Evolutionary conservation across 2,329 filamentous ascomycete species (phyloP).

Genomic region (Sodiomyces alkalinus): DNA sequence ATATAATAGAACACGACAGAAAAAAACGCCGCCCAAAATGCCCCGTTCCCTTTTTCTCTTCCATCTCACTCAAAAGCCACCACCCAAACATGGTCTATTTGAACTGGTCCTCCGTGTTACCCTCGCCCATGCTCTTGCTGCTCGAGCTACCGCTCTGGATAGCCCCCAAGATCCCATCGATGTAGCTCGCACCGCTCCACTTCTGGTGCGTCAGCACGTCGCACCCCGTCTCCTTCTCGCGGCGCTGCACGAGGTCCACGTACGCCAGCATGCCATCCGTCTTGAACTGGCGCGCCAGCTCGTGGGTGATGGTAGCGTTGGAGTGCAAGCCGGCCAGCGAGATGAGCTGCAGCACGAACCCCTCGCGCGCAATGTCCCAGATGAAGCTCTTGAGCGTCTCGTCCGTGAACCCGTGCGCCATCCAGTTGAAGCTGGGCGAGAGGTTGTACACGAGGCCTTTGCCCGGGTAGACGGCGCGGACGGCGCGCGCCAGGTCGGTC

Average conservation of each 20-base stretch:
- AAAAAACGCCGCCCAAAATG: constrained; percentile 7
- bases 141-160: constrained; percentile 86
- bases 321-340: constrained; percentile 52
- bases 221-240: constrained; percentile 80
- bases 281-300: constrained; percentile 73
- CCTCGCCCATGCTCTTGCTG: constrained; percentile 87
- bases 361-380: constrained; percentile 88
- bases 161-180: constrained; percentile 78
- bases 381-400: constrained; percentile 78
- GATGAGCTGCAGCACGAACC: constrained; percentile 56
- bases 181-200: constrained; percentile 55
- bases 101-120: constrained; percentile 72
- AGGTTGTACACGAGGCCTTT: constrained; percentile 97
- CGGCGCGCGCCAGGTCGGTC: constrained; percentile 57
- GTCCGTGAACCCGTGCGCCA: constrained; percentile 80
- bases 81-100: constrained; percentile 11
- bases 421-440: constrained; percentile 97
- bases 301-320: constrained; percentile 48
- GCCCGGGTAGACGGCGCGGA: constrained; percentile 52
- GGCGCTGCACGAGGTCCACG: constrained; percentile 78
- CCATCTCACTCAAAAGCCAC: background rate
- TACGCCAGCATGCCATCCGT: constrained; percentile 93
- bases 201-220: constrained; percentile 95
- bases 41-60: constrained; percentile 1
- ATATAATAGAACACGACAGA: too few relatives aligned